Conservation (phyloP, 2,329 filamentous ascomycete genomes). For the Cladosporium sp. region DNA sequence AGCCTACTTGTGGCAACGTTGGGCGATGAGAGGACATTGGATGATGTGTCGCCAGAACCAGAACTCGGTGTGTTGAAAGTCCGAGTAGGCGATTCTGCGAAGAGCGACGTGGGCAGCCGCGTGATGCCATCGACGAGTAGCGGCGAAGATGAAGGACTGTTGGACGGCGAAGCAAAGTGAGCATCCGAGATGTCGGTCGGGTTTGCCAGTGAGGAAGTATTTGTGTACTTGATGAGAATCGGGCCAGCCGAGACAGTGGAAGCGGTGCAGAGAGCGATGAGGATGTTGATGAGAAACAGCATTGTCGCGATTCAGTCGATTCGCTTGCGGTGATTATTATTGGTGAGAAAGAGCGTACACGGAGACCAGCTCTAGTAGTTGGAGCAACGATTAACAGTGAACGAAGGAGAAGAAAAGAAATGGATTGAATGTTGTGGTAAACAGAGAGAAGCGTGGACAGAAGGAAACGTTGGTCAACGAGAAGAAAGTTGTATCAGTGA, state of each 20-base stretch:
- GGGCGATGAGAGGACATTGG: neutral
- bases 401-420: neutral
- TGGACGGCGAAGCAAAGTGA: neutral
- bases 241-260: neutral
- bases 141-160: conserved; percentile 1
- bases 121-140: conserved; percentile 1
- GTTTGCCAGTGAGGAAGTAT: neutral
- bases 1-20: neutral
- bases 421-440: neutral
- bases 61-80: neutral
- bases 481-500: too few relatives aligned
- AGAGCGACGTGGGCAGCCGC: neutral
- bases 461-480: too few relatives aligned
- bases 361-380: conserved; percentile 5
- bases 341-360: neutral
- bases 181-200: neutral
- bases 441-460: neutral
- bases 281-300: neutral
- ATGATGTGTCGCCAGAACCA: neutral
- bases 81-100: neutral
- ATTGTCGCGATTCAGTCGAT: neutral
- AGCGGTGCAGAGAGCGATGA: neutral
- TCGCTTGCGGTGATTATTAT: neutral
- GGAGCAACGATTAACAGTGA: neutral
- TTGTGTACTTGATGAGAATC: neutral